phyloP scores from a whole-genome alignment of 345 rosid genomes.

The Microcos paniculata region DNA sequence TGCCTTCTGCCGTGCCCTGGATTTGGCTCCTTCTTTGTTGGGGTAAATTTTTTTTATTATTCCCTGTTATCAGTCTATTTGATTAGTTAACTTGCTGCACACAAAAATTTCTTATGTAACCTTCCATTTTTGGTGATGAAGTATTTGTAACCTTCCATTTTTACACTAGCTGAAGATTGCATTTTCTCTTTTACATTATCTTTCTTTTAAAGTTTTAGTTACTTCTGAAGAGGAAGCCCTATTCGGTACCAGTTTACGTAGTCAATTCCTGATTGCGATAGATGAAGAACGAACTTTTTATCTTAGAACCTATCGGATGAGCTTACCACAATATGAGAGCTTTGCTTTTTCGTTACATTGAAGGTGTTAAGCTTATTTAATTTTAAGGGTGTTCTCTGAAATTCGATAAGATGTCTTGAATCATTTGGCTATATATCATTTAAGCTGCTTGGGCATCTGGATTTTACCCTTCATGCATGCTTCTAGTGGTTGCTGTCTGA shows the following conservation, averaged over 20 bases:
- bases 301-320: background rate
- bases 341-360: background rate
- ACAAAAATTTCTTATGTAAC: background rate
- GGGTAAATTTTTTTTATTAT: conserved; percentile 41
- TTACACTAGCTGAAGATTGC: background rate
- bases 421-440: background rate
- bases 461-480: background rate
- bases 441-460: background rate
- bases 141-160: background rate
- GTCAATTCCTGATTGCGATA: background rate
- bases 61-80: background rate
- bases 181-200: background rate
- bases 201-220: background rate
- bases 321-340: background rate
- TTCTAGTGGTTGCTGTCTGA: background rate
- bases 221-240: background rate
- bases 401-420: background rate
- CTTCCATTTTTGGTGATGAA: background rate
- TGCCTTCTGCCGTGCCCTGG: conserved; percentile 79
- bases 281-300: background rate
- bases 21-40: conserved; percentile 61
- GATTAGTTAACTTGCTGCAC: background rate
- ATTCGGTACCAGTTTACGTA: background rate
- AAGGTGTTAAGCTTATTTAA: background rate
- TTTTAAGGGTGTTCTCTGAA: background rate